Evolutionary conservation across 768 basidiomycete species (phyloP).

Genomic region (Rubroboletus pulcherrimus): DNA sequence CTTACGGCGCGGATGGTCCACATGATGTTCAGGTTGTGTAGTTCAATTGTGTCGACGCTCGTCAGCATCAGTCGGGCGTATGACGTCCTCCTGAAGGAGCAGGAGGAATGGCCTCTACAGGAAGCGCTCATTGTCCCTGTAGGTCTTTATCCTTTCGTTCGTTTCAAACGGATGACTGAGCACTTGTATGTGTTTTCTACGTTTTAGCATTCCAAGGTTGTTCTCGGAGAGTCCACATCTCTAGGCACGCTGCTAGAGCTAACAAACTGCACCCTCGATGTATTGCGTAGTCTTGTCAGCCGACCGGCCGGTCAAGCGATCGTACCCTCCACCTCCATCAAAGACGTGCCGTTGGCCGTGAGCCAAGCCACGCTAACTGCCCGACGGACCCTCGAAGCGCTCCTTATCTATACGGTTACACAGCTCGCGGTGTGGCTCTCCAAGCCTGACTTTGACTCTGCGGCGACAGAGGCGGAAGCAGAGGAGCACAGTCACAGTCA

Average conservation of each 20-base stretch:
- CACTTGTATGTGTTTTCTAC: neutral
- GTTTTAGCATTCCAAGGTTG: conserved; percentile 77
- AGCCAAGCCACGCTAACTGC: conserved; percentile 54
- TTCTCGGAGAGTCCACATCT: conserved; percentile 77
- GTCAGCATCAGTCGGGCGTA: conserved; percentile 70
- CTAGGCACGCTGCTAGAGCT: conserved; percentile 86
- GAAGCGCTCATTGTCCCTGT: conserved; percentile 74
- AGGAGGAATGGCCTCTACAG: conserved; percentile 68
- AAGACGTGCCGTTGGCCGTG: conserved; percentile 42
- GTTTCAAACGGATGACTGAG: neutral
- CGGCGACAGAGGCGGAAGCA: conserved; percentile 39
- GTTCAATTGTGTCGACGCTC: conserved; percentile 66
- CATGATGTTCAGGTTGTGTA: conserved; percentile 64
- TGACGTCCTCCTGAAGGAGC: conserved; percentile 55
- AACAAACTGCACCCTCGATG: conserved; percentile 71
- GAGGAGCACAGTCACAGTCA: conserved; percentile 36
- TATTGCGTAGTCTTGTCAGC: conserved; percentile 62
- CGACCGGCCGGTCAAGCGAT: conserved; percentile 57
- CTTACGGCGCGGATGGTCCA: conserved; percentile 69
- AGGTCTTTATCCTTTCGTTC: conserved; percentile 26
- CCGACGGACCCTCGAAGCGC: conserved; percentile 61
- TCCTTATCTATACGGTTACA: conserved; percentile 67
- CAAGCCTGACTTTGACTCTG: conserved; percentile 62
- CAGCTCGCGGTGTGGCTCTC: conserved; percentile 78
- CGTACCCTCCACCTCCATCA: conserved; percentile 30